These are phyloP conservation scores for Prototheca wickerhamii DNA, from an alignment of 163 green algal species.

Conservation along the genomic window DNA sequence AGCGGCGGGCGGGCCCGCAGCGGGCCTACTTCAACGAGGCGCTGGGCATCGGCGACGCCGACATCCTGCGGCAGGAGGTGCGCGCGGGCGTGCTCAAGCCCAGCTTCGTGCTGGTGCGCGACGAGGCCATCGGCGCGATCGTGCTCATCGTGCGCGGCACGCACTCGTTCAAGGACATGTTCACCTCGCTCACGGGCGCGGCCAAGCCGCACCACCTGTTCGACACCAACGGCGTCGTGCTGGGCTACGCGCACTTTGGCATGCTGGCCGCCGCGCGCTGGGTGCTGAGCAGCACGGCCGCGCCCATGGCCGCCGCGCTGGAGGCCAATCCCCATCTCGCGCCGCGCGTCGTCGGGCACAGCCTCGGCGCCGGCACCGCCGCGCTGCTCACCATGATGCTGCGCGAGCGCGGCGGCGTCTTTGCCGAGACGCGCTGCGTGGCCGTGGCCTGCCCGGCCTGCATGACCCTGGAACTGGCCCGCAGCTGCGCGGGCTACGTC, in stretches of 20 bases:
- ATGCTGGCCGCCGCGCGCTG: conserved; percentile 82
- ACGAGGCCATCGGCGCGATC: conserved; percentile 42
- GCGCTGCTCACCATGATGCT: conserved; percentile 85
- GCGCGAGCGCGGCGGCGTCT: conserved; percentile 31
- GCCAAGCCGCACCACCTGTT: conserved; percentile 77
- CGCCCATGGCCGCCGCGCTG: conserved; percentile 40
- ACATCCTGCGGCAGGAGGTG: conserved; percentile 46
- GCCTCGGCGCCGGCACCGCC: conserved; percentile 69
- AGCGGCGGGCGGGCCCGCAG: conserved; percentile 41
- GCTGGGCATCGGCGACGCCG: conserved; percentile 8
- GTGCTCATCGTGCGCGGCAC: conserved; percentile 74
- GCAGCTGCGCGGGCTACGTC: conserved; percentile 57
- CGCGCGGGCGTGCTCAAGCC: conserved; percentile 68
- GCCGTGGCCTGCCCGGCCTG: conserved; percentile 77
- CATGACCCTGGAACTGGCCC: conserved; percentile 75
- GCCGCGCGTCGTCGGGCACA: conserved; percentile 56
- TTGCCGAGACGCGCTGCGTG: conserved; percentile 48
- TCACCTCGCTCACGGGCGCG: conserved; percentile 72
- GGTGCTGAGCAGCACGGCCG: conserved; percentile 43
- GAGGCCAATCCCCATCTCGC: conserved; percentile 34
- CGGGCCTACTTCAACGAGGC: conserved; percentile 9
- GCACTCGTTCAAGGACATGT: conserved; percentile 72
- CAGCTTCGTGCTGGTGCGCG: conserved; percentile 59
- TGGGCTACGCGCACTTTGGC: conserved; percentile 75
- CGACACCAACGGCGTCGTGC: conserved; percentile 47